phyloP scores from a whole-genome alignment of 495 filamentous ascomycete genomes.

The Penicillium goetzii region DNA sequence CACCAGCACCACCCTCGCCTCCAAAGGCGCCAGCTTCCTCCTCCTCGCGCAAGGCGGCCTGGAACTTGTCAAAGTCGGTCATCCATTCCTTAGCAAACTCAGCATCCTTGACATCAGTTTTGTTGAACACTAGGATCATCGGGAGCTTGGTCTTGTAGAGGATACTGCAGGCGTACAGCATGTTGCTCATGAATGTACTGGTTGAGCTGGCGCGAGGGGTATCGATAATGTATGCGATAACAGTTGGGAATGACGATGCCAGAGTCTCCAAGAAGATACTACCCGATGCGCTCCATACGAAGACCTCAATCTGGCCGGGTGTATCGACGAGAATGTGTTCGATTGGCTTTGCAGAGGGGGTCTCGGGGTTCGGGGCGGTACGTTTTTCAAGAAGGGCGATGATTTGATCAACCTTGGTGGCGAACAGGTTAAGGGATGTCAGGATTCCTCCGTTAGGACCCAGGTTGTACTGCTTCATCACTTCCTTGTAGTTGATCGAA shows the following conservation, averaged over 20 bases:
- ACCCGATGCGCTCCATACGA: conserved; percentile 94
- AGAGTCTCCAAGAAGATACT: conserved; percentile 92
- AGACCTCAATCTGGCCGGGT: conserved; percentile 97
- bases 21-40: conserved; percentile 79
- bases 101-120: conserved; percentile 91
- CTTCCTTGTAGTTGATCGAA: conserved; percentile 98
- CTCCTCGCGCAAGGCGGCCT: conserved; percentile 77
- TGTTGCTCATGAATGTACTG: conserved; percentile 98
- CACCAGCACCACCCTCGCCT: conserved; percentile 64
- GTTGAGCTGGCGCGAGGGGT: conserved; percentile 91
- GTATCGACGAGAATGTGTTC: conserved; percentile 91
- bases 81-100: conserved; percentile 98
- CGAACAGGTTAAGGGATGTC: conserved; percentile 93
- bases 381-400: conserved; percentile 88
- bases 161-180: conserved; percentile 98
- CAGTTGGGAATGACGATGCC: conserved; percentile 90
- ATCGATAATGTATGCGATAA: conserved; percentile 96
- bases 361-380: conserved; percentile 63
- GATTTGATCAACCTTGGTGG: conserved; percentile 96
- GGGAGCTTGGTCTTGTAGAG: conserved; percentile 97
- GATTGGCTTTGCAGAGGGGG: conserved; percentile 65
- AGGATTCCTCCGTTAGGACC: conserved; percentile 98
- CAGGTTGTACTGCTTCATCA: conserved; percentile 98
- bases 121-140: conserved; percentile 99
- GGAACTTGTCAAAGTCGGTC: conserved; percentile 97